phyloP scores from a whole-genome alignment of 148 eudicot species.

The Heliosperma pusillum region DNA sequence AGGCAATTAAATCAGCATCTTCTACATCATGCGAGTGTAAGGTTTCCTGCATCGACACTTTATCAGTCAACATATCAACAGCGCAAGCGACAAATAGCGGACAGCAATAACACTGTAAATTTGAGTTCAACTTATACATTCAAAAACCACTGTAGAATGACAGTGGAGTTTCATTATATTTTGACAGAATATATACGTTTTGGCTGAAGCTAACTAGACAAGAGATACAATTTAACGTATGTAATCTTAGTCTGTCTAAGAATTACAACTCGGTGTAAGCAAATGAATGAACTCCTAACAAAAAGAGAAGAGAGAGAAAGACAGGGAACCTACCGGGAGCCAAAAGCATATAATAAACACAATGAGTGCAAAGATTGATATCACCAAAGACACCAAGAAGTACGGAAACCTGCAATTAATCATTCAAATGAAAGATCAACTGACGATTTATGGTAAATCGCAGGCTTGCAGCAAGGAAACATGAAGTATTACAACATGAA shows the following conservation, averaged over 20 bases:
- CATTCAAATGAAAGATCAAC: not conserved
- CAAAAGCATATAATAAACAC: constrained; percentile 36
- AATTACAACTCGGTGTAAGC: no score
- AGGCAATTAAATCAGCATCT: constrained; percentile 16
- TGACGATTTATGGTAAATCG: not conserved
- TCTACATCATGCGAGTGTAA: constrained; percentile 21
- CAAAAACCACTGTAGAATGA: not conserved
- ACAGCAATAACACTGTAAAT: not conserved
- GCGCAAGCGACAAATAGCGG: not conserved
- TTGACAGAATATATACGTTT: no score
- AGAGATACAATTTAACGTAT: no score
- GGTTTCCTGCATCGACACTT: constrained; percentile 14
- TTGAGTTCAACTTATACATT: not conserved
- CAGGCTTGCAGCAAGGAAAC: constrained; percentile 11
- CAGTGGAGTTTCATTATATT: no score
- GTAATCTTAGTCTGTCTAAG: no score
- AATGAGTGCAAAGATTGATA: constrained; percentile 41
- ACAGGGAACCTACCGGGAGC: constrained; percentile 48
- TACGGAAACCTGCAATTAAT: constrained; percentile 49
- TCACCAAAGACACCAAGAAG: constrained; percentile 40
- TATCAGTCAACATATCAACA: not conserved
- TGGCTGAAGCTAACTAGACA: no score
- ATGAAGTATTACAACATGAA: not conserved
- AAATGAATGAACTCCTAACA: no score
- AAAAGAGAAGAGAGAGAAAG: no score